Evolutionary conservation across 2,329 filamentous ascomycete species (phyloP), one percentile per base, ranked within the genome.

Genomic region (Cordyceps pruinosa): DNA sequence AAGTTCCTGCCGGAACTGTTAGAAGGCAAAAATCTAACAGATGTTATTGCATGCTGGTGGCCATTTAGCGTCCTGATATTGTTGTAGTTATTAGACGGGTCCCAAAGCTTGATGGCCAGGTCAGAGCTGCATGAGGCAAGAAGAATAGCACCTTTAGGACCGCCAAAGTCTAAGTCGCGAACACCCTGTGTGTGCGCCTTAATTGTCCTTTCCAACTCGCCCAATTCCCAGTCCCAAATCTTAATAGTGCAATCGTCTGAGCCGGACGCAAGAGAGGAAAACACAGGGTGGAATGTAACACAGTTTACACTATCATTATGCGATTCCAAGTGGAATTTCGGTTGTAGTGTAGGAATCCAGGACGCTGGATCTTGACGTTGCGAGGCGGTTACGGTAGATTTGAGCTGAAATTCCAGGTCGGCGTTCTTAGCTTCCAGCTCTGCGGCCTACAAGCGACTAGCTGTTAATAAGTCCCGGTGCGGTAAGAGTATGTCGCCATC

Each of bases 221-320:
- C 93, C 28, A 95, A 74, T 66, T 97, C 92, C 88, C 91, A 97
- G 68, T 97, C 92, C 92, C 92, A 97, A 56, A 97, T 91, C 68
- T 97, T 97, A 70, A 97, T 96, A 5, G 89, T 96, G 55, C 84
- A 89, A 70, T 97, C 93, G 70, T 96, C 92, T 9, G 91, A 95
- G 17, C 89, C 92, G 0, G 90, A 94, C 12, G 92, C 93, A 23
- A 97, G 77, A 6, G 89, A 93, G 12, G 90, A 93, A 72, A 96
- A 97, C 30, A 93, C 80, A 0, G 92, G 92, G 69, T 97, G 92
- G 68, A 97, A 97, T 17, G 92, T 92, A 57, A 97, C 85, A 66
- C 89, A 92, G 58, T 87, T 96, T 59, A 97, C 85, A 17, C 89
- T 83, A 26, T 84, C 78, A 64, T 90, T 84, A 71, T 96, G 92